Evolutionary conservation across 2,329 filamentous ascomycete genomes (phyloP).

Genomic region (Xylariomycetidae sp.): DNA sequence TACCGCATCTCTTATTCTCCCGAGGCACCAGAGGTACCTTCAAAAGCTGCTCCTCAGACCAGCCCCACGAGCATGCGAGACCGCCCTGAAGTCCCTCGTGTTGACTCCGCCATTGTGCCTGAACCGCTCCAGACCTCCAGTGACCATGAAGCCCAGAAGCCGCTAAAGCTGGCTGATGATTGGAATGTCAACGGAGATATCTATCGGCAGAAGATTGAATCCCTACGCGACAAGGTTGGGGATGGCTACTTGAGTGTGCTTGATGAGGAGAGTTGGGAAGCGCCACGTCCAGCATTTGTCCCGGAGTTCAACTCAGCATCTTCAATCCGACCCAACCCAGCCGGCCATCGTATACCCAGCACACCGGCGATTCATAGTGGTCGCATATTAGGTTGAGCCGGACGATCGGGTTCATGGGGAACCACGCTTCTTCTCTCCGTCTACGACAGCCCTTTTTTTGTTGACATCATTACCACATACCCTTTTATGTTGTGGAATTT

Average conservation of each 20-base stretch:
- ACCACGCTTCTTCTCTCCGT: conserved; percentile 6
- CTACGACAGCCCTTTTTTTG: conserved; percentile 6
- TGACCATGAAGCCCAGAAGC: too few relatives aligned
- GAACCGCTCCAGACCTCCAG: not conserved
- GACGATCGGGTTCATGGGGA: conserved; percentile 7
- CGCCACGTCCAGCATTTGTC: conserved; percentile 34
- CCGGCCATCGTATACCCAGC: conserved; percentile 31
- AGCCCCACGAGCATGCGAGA: conserved; percentile 28
- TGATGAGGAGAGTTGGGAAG: conserved; percentile 68
- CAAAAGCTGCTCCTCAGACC: too few relatives aligned
- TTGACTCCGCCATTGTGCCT: conserved; percentile 30
- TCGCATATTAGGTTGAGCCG: conserved; percentile 42
- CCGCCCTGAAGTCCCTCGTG: too few relatives aligned
- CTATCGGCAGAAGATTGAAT: conserved; percentile 85
- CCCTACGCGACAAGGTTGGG: conserved; percentile 78
- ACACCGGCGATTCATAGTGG: conserved; percentile 50
- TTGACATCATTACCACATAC: conserved; percentile 11
- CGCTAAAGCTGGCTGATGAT: conserved; percentile 38
- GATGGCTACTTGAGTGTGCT: conserved; percentile 83
- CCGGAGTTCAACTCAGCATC: conserved; percentile 33
- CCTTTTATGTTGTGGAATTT: conserved; percentile 7
- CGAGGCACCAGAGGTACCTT: conserved; percentile 31
- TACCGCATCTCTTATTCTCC: conserved; percentile 42
- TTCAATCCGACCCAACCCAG: conserved; percentile 31
- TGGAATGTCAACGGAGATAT: conserved; percentile 69